A percentile compares a stretch with the other conserved stretches of the same genome.
Evolutionary conservation across 495 filamentous ascomycete species (phyloP).

Genomic region (Pyrenula aspistea): DNA sequence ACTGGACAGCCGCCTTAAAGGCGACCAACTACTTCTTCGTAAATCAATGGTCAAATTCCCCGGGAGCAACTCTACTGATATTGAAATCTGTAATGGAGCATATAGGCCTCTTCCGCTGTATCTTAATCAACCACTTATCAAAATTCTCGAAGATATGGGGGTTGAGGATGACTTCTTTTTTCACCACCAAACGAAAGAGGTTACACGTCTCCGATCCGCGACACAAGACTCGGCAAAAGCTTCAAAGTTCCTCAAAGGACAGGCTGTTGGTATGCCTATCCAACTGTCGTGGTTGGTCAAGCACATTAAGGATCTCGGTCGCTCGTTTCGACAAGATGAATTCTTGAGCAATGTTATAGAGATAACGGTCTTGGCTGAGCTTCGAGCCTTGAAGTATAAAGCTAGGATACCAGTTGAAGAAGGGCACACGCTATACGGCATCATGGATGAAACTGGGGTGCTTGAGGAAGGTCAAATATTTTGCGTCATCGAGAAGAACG

Average conservation of each 20-base stretch:
- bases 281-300: constrained; percentile 47
- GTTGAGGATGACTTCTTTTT: constrained; percentile 45
- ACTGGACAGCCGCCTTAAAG: constrained; percentile 45
- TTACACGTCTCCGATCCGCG: constrained; percentile 43
- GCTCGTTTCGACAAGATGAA: constrained; percentile 49
- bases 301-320: constrained; percentile 31
- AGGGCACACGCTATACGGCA: constrained; percentile 63
- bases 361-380: constrained; percentile 45
- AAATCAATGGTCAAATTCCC: constrained; percentile 72
- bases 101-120: constrained; percentile 52
- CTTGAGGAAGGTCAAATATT: constrained; percentile 59
- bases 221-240: constrained; percentile 43
- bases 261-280: constrained; percentile 40
- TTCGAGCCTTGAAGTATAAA: constrained; percentile 64
- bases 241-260: constrained; percentile 44
- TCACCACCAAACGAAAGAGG: constrained; percentile 40
- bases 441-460: constrained; percentile 70
- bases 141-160: constrained; percentile 66
- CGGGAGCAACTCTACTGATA: constrained; percentile 32
- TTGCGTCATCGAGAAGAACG: constrained; percentile 31
- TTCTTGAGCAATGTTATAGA: constrained; percentile 58
- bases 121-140: constrained; percentile 68
- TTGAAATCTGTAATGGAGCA: constrained; percentile 66
- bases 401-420: constrained; percentile 56
- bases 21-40: constrained; percentile 44